Conservation (phyloP, 164 flowering plant species). For the Euptelea pleiosperma region DNA sequence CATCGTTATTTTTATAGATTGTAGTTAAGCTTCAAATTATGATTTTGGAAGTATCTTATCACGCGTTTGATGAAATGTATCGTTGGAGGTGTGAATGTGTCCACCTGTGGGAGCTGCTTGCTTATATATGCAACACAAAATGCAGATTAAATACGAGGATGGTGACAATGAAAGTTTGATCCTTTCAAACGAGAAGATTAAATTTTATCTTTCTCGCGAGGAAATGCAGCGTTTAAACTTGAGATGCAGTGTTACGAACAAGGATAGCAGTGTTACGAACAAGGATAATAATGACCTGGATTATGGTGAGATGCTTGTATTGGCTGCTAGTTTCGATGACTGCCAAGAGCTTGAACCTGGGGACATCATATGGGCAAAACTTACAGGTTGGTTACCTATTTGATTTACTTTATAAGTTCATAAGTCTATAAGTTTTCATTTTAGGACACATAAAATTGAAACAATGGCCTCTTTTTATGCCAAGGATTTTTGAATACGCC, state of each 20-base stretch:
- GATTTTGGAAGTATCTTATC: background rate
- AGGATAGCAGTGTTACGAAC: constrained; percentile 35
- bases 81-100: background rate
- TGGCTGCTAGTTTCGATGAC: constrained; percentile 85
- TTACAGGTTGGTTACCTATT: constrained; percentile 55
- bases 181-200: constrained; percentile 59
- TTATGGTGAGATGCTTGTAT: constrained; percentile 73
- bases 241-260: constrained; percentile 23
- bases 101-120: background rate
- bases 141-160: constrained; percentile 75
- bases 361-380: constrained; percentile 94
- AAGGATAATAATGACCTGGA: constrained; percentile 44
- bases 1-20: constrained; percentile 7
- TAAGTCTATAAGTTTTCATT: background rate
- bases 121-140: background rate
- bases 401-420: background rate
- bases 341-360: constrained; percentile 76
- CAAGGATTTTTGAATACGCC: background rate
- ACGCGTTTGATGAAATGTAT: background rate
- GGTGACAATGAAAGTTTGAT: constrained; percentile 63
- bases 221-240: constrained; percentile 66
- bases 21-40: background rate
- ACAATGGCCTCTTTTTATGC: no score
- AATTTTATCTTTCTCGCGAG: constrained; percentile 59
- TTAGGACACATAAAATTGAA: background rate